Base-by-base conservation (phyloP, 2,329 filamentous ascomycete genomes). In the Pyricularia pennisetigena region DNA sequence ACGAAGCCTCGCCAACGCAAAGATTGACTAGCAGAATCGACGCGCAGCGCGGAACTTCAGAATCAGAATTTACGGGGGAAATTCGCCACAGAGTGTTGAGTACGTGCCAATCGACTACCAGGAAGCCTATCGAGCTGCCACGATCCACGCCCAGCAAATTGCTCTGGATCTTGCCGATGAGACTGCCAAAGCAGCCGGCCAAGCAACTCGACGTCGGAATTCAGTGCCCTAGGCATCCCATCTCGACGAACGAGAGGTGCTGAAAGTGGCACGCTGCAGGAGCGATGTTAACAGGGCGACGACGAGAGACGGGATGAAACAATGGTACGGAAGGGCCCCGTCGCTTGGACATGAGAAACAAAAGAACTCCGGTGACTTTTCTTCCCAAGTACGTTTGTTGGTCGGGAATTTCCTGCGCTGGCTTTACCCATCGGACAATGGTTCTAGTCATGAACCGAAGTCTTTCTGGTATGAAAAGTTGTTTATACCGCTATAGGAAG, bases 1-100 rank as follows among this genome's bases (percentile, higher is more conserved):
- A 66, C 85, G 85, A 70, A 87, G 85, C 73, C 82, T 94, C 62
- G 88, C 88, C 69, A 88, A 84, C 73, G 91, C 91, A 24, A 92
- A 92, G 79, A 87, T 93, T 74, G 91, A 94, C 78, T 93, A 82
- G 75, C 73, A 59, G 65, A 32, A 14, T 49, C 35, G 14, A 57
- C 28, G 32, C n/a, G 12, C 23, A 3, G 41, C 35, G 2, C 41
- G 65, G n/a, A 49, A 49, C 35, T 57, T 66, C 26, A 66, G 35
- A 28, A n/a, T 20, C 30, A 4, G 41, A 54, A 3, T 54, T 54
- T 54, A 54, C 20, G 20, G 16, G 41, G 41, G 20, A 20, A 3
- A 54, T 54, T 54, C 41, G 16, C 20, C 41, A 54, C 41, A 54
- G 41, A 54, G 20, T 54, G 41, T 20, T 54, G 41, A 54, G 41